These are phyloP conservation scores for Plasmodium relictum DNA, from an alignment of 169 alveolate genomes.

Conservation along the genomic window DNA sequence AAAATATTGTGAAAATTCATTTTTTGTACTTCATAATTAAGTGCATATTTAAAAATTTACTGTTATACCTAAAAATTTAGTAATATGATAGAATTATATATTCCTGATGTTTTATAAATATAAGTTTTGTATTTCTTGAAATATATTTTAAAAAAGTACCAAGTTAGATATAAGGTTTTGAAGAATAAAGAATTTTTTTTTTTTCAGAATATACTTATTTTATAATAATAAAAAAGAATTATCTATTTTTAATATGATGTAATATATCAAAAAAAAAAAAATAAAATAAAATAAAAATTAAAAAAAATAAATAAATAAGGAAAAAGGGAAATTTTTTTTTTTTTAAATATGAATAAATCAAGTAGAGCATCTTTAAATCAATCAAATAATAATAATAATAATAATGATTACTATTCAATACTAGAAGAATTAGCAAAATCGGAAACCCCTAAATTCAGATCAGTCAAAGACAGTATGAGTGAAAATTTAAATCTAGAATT, in stretches of 20 bases:
- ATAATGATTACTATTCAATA: constrained; percentile 53
- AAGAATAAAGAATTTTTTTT: too few species aligned
- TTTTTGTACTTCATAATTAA: not conserved
- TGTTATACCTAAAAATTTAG: not conserved
- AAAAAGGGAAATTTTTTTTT: too few species aligned
- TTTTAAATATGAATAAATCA: constrained; percentile 32
- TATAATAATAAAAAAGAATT: too few species aligned
- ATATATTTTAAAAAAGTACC: too few species aligned
- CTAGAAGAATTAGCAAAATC: constrained; percentile 53
- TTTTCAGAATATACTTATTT: too few species aligned
- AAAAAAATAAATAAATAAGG: not conserved
- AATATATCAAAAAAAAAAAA: not conserved
- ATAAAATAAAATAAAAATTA: constrained; percentile 4
- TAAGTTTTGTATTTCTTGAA: too few species aligned
- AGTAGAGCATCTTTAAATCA: constrained; percentile 25
- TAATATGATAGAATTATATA: too few species aligned
- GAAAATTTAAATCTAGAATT: constrained; percentile 73
- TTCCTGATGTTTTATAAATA: too few species aligned
- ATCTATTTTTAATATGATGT: constrained; percentile 6
- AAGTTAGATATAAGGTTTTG: too few species aligned
- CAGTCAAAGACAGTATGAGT: constrained; percentile 71
- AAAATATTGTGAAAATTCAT: not conserved
- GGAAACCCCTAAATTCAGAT: constrained; percentile 40
- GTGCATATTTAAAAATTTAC: constrained; percentile 3
- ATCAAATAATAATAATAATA: constrained; percentile 1